Percentiles rank a stretch among this genome's conserved stretches.
phyloP scores from a whole-genome alignment of 2,329 filamentous ascomycete genomes.

The Dactylellina sp. region DNA sequence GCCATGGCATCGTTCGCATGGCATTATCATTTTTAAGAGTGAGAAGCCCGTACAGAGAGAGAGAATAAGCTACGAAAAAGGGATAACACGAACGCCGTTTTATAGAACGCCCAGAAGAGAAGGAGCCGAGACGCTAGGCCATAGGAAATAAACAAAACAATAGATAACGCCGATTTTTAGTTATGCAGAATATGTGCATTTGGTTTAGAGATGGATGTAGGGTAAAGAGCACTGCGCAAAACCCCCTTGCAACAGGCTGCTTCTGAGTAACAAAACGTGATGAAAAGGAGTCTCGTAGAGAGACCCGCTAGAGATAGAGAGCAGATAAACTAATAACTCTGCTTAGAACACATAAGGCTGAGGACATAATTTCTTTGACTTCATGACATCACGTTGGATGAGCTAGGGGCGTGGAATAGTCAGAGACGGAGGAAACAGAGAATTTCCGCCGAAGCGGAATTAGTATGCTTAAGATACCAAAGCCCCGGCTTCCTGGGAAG shows the following conservation, averaged over 20 bases:
- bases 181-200: slow-evolving; percentile 46
- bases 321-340: slow-evolving; percentile 7
- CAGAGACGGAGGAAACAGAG: background rate
- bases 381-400: slow-evolving; percentile 1
- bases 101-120: slow-evolving; percentile 1
- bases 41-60: background rate
- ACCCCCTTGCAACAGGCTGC: background rate
- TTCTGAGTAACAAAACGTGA: no score
- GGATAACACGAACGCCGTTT: background rate
- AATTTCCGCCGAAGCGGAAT: background rate
- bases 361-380: slow-evolving; percentile 26
- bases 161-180: slow-evolving; percentile 45
- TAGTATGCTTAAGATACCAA: background rate
- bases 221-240: background rate
- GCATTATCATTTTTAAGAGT: background rate
- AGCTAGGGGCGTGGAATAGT: slow-evolving; percentile 1
- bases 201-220: slow-evolving; percentile 2
- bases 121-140: slow-evolving; percentile 9
- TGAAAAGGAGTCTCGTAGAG: no score
- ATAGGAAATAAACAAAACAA: slow-evolving; percentile 9
- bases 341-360: slow-evolving; percentile 10
- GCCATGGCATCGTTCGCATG: background rate
- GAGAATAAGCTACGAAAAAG: background rate
- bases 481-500: no score
- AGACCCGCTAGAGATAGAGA: background rate